Evolutionary conservation across 1,139 yeast genomes (phyloP).

Genomic region (Diutina scorzettiae): DNA sequence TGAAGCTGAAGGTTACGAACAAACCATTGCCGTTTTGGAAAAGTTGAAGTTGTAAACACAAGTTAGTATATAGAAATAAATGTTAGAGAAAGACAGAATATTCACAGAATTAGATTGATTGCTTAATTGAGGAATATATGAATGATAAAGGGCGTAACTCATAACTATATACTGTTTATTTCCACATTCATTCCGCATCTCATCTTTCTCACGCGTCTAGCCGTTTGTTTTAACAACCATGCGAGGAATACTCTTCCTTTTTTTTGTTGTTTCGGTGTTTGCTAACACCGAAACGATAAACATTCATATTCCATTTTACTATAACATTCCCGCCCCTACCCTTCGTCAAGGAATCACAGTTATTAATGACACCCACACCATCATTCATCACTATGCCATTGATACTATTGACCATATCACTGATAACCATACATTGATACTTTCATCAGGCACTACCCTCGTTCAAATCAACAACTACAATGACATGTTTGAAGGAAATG

Average conservation of each 20-base stretch:
- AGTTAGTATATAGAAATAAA: too few species aligned
- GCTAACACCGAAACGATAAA: constrained; percentile 2
- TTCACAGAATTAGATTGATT: too few species aligned
- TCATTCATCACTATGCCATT: constrained; percentile 4
- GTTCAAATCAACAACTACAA: constrained; percentile 1
- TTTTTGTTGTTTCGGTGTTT: neutral
- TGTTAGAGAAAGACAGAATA: too few species aligned
- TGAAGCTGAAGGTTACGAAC: constrained; percentile 77
- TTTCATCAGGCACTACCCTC: neutral
- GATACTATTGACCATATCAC: neutral
- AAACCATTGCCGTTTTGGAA: constrained; percentile 65
- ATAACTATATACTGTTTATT: too few species aligned
- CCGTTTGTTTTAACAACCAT: too few species aligned
- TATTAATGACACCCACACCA: neutral
- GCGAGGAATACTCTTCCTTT: neutral
- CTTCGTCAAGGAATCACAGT: neutral
- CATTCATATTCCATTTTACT: neutral
- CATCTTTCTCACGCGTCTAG: too few species aligned
- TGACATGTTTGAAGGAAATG: neutral
- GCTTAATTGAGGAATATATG: too few species aligned
- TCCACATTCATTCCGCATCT: too few species aligned
- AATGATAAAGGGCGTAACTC: too few species aligned
- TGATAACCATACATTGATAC: neutral
- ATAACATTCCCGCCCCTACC: neutral
- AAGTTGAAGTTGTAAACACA: constrained; percentile 45